Evolutionary conservation across 2,329 filamentous ascomycete genomes (phyloP), one percentile per base, ranked within the genome.

Genomic region (Pseudogymnoascus sp.): DNA sequence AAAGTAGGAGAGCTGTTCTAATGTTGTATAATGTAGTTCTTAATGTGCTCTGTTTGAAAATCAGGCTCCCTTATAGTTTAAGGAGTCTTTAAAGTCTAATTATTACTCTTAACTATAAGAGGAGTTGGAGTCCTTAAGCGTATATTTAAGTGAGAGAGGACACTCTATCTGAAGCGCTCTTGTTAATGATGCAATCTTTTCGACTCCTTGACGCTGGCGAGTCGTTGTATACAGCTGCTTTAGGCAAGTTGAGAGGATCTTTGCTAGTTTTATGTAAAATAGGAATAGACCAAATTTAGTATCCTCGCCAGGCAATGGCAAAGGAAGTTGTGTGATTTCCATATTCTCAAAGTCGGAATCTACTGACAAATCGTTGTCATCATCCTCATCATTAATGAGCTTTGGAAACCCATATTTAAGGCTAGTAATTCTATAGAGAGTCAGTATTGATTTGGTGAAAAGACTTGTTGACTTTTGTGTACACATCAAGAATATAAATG

Each of bases 401-500:
- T 59, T 53, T 3, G 61, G 61, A 15, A 63, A 19, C 31, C 61
- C 61, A 47, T 63, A 36, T 17, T 59, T 17, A 28, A 59, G n/a
- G 35, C 61, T 63, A 28, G 61, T 28, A 28, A 63, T 57, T 23
- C 61, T 63, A 33, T 23, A 63, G 31, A 53, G 50, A 17, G 31
- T 36, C 21, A 23, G 21, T 42, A 15, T 42, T 17, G 21, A 13
- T 23, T 23, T 15, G 8, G 21, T 13, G 36, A 19, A 62, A 4
- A 23, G 10, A 19, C 40, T 21, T 10, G 21, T 61, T 31, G 15
- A 21, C 31, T 36, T 36, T 38, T 19, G 26, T 36, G 11, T 62
- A 62, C 60, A 62, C 36, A 62, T 62, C 60, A 21, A 62, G 44
- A 28, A 44, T 64, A 50, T 62, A 64, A 59, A 64, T 53, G 60